A percentile compares a stretch with the other conserved stretches of the same genome.
phyloP scores from a whole-genome alignment of 306 rosid genomes.

The Chamaecrista fasciculata region DNA sequence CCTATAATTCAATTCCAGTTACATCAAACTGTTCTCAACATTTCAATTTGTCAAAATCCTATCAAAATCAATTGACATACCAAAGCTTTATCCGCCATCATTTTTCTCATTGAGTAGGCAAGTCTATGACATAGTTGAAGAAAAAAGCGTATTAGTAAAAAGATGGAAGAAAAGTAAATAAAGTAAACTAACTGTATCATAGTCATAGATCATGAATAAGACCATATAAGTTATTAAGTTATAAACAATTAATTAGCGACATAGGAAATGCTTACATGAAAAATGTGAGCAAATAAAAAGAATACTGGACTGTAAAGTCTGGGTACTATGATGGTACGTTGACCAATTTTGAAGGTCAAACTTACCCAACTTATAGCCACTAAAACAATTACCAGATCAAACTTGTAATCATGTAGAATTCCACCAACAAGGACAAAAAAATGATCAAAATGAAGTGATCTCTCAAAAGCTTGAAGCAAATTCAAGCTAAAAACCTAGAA shows the following conservation, averaged over 20 bases:
- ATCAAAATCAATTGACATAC: slow-evolving; percentile 43
- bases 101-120: slow-evolving; percentile 94
- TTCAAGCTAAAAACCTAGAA: not conserved
- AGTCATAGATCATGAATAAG: not conserved
- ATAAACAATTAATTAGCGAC: not conserved
- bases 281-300: not conserved
- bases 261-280: not conserved
- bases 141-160: slow-evolving; percentile 11
- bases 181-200: not conserved
- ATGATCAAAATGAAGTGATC: not conserved
- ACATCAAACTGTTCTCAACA: slow-evolving; percentile 4
- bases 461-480: not conserved
- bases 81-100: slow-evolving; percentile 98
- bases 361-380: not conserved
- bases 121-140: slow-evolving; percentile 49
- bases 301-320: not conserved
- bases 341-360: not conserved
- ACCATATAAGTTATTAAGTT: no score
- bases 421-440: not conserved
- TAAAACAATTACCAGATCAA: not conserved
- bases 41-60: slow-evolving; percentile 14
- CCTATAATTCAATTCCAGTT: slow-evolving; percentile 36
- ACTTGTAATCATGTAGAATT: not conserved
- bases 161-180: not conserved
- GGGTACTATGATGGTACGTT: not conserved